Evolutionary conservation across 352 stramenopile species (phyloP).

Genomic region (Bremia lactucae): DNA sequence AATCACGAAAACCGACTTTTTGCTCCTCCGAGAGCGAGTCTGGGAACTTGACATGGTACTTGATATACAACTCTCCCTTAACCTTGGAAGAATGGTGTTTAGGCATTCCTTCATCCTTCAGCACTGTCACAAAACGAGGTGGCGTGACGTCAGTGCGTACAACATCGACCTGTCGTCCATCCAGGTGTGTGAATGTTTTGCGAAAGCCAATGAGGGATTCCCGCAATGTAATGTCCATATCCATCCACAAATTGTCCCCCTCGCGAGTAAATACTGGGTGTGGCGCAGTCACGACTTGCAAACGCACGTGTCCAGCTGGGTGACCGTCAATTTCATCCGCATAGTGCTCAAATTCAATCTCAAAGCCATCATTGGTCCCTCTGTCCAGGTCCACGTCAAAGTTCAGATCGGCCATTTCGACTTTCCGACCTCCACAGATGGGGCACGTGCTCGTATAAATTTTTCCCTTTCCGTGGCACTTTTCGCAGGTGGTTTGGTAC

Average conservation of each 20-base stretch:
- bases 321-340: slow-evolving; percentile 84
- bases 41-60: slow-evolving; percentile 93
- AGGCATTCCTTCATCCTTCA: slow-evolving; percentile 93
- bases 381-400: slow-evolving; percentile 94
- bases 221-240: slow-evolving; percentile 90
- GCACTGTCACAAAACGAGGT: slow-evolving; percentile 82
- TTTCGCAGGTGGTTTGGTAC: slow-evolving; percentile 83
- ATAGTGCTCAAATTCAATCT: slow-evolving; percentile 90
- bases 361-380: slow-evolving; percentile 88
- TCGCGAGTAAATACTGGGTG: slow-evolving; percentile 88
- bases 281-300: slow-evolving; percentile 82
- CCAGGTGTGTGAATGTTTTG: slow-evolving; percentile 87
- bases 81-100: slow-evolving; percentile 84
- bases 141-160: slow-evolving; percentile 85
- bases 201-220: slow-evolving; percentile 92
- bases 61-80: slow-evolving; percentile 88
- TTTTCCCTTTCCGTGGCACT: slow-evolving; percentile 89
- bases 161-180: slow-evolving; percentile 86
- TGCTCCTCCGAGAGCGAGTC: slow-evolving; percentile 82
- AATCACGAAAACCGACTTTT: slow-evolving; percentile 40
- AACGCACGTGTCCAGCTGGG: slow-evolving; percentile 87
- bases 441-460: slow-evolving; percentile 90
- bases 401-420: slow-evolving; percentile 88
- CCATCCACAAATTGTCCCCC: slow-evolving; percentile 92
- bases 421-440: slow-evolving; percentile 69